A percentile compares a stretch with the other conserved stretches of the same genome.
Conservation (phyloP, 805 yeast species). For the Metschnikowia kunwiensis region DNA sequence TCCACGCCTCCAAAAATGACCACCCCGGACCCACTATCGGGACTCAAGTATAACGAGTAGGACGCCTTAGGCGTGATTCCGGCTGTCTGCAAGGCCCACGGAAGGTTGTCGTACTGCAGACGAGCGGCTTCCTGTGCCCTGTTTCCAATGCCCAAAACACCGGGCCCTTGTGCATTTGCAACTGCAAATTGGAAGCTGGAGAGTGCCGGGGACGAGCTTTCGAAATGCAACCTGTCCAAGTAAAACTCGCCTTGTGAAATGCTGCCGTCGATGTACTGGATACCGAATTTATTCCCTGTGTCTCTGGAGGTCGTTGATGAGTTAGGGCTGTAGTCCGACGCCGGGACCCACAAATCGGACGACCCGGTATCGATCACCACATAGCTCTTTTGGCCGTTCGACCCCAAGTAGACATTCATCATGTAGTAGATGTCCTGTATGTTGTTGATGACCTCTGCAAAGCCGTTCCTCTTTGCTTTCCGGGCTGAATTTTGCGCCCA, state of each 20-base stretch:
- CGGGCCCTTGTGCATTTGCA: conserved; percentile 2
- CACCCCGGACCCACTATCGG: conserved; percentile 26
- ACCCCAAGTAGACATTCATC: conserved; percentile 17
- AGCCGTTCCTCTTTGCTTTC: conserved; percentile 5
- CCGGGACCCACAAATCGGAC: conserved; percentile 39
- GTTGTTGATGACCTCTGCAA: conserved; percentile 4
- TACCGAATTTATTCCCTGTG: conserved; percentile 7
- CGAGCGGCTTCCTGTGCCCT: conserved; percentile 4
- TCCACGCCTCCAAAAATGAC: conserved; percentile 43
- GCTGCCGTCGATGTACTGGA: conserved; percentile 10
- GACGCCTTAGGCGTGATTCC: conserved; percentile 55
- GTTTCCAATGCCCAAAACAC: conserved; percentile 14
- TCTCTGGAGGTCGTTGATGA: conserved; percentile 6
- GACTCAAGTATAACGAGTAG: conserved; percentile 62
- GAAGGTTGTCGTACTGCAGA: conserved; percentile 46
- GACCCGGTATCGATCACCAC: conserved; percentile 45
- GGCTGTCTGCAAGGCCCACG: conserved; percentile 52
- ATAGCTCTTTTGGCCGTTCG: conserved; percentile 18
- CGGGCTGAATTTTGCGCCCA: conserved; percentile 2
- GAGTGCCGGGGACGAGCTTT: conserved; percentile 1
- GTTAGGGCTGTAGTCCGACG: conserved; percentile 6
- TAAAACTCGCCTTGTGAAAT: conserved; percentile 10
- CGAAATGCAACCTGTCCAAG: conserved; percentile 11
- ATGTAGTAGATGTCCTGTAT: conserved; percentile 11
- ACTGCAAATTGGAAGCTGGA: conserved; percentile 15